Conservation (phyloP, 2,329 filamentous ascomycete species). For the Phyllosticta citriasiana region DNA sequence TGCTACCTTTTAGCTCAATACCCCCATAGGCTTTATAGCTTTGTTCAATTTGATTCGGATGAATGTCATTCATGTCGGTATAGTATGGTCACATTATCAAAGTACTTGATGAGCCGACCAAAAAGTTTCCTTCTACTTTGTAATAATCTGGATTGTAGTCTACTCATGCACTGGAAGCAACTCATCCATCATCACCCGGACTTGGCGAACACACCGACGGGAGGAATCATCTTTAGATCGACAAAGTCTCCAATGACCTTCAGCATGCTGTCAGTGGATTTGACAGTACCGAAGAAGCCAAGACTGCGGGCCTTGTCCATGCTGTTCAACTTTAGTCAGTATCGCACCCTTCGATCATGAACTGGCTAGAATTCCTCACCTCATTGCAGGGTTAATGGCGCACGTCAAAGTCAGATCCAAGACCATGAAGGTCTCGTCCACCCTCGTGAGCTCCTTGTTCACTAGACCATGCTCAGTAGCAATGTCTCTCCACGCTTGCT, state of each 20-base stretch:
- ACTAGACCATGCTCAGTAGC: slow-evolving; percentile 32
- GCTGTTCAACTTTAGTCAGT: slow-evolving; percentile 10
- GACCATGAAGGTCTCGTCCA: slow-evolving; percentile 38
- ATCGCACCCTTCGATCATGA: background rate
- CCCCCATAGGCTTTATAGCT: background rate
- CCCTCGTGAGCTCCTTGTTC: slow-evolving; percentile 33
- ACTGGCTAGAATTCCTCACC: background rate
- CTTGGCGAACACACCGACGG: slow-evolving; percentile 2
- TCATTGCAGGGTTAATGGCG: slow-evolving; percentile 18
- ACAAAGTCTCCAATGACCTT: slow-evolving; percentile 34
- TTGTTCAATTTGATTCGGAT: background rate
- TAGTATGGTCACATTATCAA: background rate
- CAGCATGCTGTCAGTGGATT: slow-evolving; percentile 34
- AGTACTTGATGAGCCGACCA: background rate
- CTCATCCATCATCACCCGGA: background rate
- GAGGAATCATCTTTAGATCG: slow-evolving; percentile 35
- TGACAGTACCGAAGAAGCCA: slow-evolving; percentile 39
- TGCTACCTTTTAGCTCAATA: background rate
- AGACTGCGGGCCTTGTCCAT: slow-evolving; percentile 38
- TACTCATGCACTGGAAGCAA: background rate
- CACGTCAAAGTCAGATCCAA: slow-evolving; percentile 32
- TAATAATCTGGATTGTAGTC: background rate
- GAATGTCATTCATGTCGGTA: background rate
- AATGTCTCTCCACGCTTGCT: slow-evolving; percentile 37
- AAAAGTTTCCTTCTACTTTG: background rate